These are phyloP conservation scores for Colletotrichum tamarilloi DNA, from an alignment of 2,329 filamentous ascomycete genomes.

Conservation along the genomic window DNA sequence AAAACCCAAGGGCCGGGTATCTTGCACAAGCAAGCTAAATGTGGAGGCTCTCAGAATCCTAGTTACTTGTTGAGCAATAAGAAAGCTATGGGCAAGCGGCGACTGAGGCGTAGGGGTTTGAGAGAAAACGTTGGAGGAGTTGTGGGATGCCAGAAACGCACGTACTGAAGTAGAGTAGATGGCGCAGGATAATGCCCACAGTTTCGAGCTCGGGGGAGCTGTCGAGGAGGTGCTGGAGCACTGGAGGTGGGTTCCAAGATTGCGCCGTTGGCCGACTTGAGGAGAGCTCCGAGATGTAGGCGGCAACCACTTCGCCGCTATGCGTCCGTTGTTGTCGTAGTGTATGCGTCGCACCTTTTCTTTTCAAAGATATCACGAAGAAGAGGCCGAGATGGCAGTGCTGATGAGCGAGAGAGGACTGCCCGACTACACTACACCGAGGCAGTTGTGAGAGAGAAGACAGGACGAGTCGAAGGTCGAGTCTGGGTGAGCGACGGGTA, in stretches of 20 bases:
- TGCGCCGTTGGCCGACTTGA: background rate
- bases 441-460: conserved; percentile 18
- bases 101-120: background rate
- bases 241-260: background rate
- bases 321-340: conserved; percentile 2
- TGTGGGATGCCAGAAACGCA: background rate
- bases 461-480: conserved; percentile 2
- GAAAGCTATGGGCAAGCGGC: conserved; percentile 16
- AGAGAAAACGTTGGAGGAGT: background rate
- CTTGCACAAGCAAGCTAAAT: conserved; percentile 5
- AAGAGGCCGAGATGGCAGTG: conserved; percentile 17
- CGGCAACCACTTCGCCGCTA: conserved; percentile 5
- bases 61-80: conserved; percentile 10
- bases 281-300: conserved; percentile 6
- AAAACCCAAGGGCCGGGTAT: conserved; percentile 16
- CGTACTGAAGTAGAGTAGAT: background rate
- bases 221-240: conserved; percentile 3
- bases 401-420: background rate
- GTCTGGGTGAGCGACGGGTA: conserved; percentile 3
- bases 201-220: background rate
- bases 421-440: conserved; percentile 6
- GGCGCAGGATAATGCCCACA: background rate
- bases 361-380: background rate
- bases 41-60: conserved; percentile 1
- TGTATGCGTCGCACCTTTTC: background rate